These are phyloP conservation scores for Ogataea neopini DNA, from an alignment of 805 yeast genomes.

Conservation along the genomic window DNA sequence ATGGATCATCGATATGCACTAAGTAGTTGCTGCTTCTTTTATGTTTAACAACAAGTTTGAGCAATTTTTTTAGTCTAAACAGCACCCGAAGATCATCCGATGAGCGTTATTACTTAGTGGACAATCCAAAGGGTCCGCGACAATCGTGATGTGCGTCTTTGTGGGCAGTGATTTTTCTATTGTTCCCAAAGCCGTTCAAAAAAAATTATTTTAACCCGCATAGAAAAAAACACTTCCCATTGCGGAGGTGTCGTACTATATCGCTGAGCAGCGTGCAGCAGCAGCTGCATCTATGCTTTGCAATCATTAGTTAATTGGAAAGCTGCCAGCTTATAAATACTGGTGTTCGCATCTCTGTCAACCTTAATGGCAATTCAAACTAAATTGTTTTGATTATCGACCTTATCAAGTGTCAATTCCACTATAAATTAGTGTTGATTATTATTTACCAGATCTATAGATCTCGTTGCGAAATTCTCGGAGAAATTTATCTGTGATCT, in stretches of 20 bases:
- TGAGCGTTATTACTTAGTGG: background rate
- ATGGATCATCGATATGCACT: background rate
- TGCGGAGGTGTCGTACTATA: background rate
- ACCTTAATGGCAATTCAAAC: background rate
- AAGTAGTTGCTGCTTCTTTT: background rate
- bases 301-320: background rate
- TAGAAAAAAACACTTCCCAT: background rate
- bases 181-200: background rate
- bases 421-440: no score
- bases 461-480: background rate
- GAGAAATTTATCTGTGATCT: background rate
- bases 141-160: background rate
- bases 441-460: background rate
- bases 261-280: background rate
- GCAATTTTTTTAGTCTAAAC: background rate
- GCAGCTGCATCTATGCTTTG: background rate
- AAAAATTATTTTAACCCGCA: background rate
- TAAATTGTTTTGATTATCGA: background rate
- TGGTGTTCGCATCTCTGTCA: background rate
- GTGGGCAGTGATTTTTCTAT: background rate
- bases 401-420: background rate
- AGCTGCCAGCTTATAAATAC: constrained; percentile 3
- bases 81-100: constrained; percentile 1
- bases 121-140: constrained; percentile 1
- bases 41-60: background rate